Evolutionary conservation across 805 yeast species (phyloP).

Genomic region (Candida glaebosa): DNA sequence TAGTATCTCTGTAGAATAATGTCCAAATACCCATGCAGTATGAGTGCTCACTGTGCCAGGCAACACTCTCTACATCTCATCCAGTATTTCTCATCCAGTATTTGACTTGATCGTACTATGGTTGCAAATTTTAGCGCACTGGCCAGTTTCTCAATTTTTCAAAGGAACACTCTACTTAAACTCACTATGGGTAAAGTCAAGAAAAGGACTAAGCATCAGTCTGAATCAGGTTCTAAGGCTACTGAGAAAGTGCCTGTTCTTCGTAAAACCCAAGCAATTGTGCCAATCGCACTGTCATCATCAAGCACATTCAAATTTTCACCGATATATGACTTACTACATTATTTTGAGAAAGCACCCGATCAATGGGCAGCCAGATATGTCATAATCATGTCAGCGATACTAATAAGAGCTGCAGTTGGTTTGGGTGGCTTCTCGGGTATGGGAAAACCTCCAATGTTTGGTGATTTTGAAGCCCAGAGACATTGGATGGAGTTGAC

Average conservation of each 20-base stretch:
- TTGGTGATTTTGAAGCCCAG: constrained; percentile 97
- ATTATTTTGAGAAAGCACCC: constrained; percentile 73
- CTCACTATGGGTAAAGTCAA: background rate
- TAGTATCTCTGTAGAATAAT: no score
- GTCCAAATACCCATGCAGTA: no score
- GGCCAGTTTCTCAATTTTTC: background rate
- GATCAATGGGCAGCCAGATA: constrained; percentile 91
- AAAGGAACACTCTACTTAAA: no score
- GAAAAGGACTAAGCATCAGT: constrained; percentile 1
- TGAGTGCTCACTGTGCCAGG: no score
- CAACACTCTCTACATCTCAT: no score
- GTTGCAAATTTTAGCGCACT: no score
- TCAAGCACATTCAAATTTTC: constrained; percentile 27
- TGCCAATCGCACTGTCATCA: background rate
- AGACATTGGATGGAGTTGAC: constrained; percentile 98
- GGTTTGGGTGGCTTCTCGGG: constrained; percentile 92
- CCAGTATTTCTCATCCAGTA: no score
- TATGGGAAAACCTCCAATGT: constrained; percentile 63
- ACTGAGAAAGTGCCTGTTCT: background rate
- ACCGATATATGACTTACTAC: constrained; percentile 75
- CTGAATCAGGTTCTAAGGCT: background rate
- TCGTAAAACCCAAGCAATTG: background rate
- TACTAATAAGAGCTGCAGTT: constrained; percentile 77
- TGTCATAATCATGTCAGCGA: constrained; percentile 65
- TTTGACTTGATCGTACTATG: no score